A percentile compares a stretch with the other conserved stretches of the same genome.
phyloP scores from a whole-genome alignment of 768 basidiomycete genomes.

The Lanmaoa pseudosensibilis region DNA sequence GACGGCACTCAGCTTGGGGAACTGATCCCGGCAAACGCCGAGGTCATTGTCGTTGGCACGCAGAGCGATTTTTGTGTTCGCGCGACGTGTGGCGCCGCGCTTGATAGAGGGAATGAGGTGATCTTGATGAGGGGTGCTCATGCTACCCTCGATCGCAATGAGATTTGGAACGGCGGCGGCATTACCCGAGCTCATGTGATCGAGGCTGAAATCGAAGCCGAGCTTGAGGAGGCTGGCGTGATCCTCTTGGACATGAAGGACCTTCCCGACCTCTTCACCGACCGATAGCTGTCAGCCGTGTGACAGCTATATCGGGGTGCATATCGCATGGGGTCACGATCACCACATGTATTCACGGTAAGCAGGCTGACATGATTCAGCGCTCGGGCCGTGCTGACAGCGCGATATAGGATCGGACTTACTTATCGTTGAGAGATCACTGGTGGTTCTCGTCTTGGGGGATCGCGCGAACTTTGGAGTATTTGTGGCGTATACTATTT shows the following conservation, averaged over 20 bases:
- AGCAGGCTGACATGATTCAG: not conserved
- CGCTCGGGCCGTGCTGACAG: not conserved
- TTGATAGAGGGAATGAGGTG: slow-evolving; percentile 65
- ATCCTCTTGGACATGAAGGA: slow-evolving; percentile 66
- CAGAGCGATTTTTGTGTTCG: slow-evolving; percentile 65
- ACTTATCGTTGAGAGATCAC: not conserved
- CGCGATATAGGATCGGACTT: not conserved
- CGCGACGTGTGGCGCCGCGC: slow-evolving; percentile 58
- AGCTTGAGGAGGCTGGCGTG: slow-evolving; percentile 70
- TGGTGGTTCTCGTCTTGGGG: not conserved
- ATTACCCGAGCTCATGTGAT: slow-evolving; percentile 52
- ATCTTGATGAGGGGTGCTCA: slow-evolving; percentile 63
- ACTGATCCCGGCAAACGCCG: slow-evolving; percentile 51
- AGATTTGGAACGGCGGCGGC: slow-evolving; percentile 58
- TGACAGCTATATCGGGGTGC: not conserved
- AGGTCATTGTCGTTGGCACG: slow-evolving; percentile 66
- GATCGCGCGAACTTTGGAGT: not conserved
- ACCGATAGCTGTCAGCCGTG: slow-evolving; percentile 40
- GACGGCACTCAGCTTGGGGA: slow-evolving; percentile 54
- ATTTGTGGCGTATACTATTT: not conserved
- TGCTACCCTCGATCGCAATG: slow-evolving; percentile 65
- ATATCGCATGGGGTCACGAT: not conserved
- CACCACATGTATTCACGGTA: slow-evolving; percentile 9
- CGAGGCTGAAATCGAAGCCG: slow-evolving; percentile 60
- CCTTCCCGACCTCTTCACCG: slow-evolving; percentile 55